Conservation (phyloP, 495 filamentous ascomycete genomes). For the Hypoxylon intermedium region DNA sequence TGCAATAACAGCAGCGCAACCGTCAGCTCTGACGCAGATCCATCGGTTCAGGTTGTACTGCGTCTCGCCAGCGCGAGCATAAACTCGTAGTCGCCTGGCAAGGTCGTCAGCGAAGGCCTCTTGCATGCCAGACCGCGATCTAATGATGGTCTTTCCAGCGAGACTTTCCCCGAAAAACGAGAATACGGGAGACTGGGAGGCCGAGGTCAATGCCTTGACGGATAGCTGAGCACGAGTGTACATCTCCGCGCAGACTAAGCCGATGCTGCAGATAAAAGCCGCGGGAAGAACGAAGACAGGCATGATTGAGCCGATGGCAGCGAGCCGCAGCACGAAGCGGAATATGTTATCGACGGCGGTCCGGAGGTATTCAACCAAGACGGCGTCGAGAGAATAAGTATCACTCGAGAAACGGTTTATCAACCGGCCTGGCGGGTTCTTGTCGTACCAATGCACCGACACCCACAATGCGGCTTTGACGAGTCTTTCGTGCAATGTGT, state of each 20-base stretch:
- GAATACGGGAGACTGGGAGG: conserved; percentile 75
- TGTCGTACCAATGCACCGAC: conserved; percentile 85
- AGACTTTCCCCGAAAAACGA: conserved; percentile 81
- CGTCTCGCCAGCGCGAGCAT: conserved; percentile 20
- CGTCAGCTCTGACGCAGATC: conserved; percentile 34
- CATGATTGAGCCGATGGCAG: background rate
- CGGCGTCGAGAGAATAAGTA: conserved; percentile 82
- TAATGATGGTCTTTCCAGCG: conserved; percentile 80
- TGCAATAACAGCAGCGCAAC: conserved; percentile 22
- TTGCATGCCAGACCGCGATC: conserved; percentile 77
- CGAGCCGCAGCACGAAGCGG: conserved; percentile 67
- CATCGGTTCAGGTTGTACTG: conserved; percentile 72
- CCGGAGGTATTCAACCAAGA: conserved; percentile 64
- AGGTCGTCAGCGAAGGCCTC: conserved; percentile 76
- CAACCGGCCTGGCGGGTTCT: conserved; percentile 80
- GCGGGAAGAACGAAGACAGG: conserved; percentile 50
- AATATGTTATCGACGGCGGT: conserved; percentile 72
- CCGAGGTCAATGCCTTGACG: conserved; percentile 56
- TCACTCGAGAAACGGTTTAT: conserved; percentile 91
- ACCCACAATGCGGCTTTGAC: conserved; percentile 73
- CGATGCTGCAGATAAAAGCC: conserved; percentile 67
- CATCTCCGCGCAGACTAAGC: conserved; percentile 73
- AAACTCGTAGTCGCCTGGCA: too few relatives aligned
- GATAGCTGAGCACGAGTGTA: conserved; percentile 81
- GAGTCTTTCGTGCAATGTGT: conserved; percentile 72